These are phyloP conservation scores for Penicillium sp. DNA, from an alignment of 2,329 filamentous ascomycete genomes.

Conservation along the genomic window DNA sequence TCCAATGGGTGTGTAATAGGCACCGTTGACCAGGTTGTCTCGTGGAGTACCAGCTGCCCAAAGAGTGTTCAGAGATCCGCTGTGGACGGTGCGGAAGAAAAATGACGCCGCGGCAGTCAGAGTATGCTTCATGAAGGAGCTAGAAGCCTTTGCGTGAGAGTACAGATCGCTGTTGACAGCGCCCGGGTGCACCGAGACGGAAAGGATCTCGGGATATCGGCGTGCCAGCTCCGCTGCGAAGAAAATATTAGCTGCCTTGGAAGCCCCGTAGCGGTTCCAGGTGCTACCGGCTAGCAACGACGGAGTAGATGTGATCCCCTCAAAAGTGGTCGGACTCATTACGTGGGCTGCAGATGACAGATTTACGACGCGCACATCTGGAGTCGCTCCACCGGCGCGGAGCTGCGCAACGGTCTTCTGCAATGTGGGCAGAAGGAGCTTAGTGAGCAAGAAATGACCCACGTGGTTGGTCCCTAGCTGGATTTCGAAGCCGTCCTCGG, in stretches of 20 bases:
- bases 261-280: conserved; percentile 51
- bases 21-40: conserved; percentile 36
- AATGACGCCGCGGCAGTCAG: conserved; percentile 18
- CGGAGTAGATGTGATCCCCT: conserved; percentile 38
- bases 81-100: conserved; percentile 32
- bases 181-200: conserved; percentile 52
- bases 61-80: conserved; percentile 43
- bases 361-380: conserved; percentile 33
- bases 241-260: conserved; percentile 51
- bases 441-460: conserved; percentile 47
- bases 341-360: conserved; percentile 38
- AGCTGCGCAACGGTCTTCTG: conserved; percentile 32
- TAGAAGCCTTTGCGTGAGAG: conserved; percentile 26
- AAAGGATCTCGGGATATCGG: conserved; percentile 33
- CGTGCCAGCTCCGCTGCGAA: conserved; percentile 43
- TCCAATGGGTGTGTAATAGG: conserved; percentile 45
- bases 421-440: conserved; percentile 44
- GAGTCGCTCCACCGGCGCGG: conserved; percentile 30
- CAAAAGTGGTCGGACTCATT: conserved; percentile 32
- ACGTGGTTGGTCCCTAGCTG: conserved; percentile 50
- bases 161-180: conserved; percentile 44
- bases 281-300: conserved; percentile 35
- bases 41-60: conserved; percentile 39
- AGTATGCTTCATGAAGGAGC: conserved; percentile 22
- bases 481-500: conserved; percentile 44